Evolutionary conservation across 192 early-diverging fungal species (phyloP).

Genomic region (Backusella tarrabulga): DNA sequence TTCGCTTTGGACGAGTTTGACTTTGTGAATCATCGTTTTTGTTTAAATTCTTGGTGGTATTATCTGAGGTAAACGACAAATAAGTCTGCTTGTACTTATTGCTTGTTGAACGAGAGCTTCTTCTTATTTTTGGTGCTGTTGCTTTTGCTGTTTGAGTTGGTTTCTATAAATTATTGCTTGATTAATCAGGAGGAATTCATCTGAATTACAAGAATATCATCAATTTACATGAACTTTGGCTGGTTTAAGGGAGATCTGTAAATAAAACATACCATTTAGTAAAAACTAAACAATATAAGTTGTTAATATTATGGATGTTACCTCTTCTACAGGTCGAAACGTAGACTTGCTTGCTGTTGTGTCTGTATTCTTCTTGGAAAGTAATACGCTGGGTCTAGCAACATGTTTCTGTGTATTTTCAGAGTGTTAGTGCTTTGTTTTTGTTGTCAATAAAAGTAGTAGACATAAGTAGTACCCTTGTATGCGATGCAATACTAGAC

Average conservation of each 20-base stretch:
- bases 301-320: neutral
- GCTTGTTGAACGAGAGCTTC: neutral
- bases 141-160: neutral
- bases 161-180: neutral
- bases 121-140: neutral
- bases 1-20: neutral
- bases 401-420: neutral
- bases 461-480: neutral
- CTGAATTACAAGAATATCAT: neutral
- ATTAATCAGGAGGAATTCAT: neutral
- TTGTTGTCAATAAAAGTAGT: neutral
- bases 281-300: neutral
- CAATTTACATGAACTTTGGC: neutral
- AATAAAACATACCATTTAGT: neutral
- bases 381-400: neutral
- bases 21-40: neutral
- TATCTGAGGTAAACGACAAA: neutral
- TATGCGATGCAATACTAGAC: neutral
- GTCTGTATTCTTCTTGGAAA: neutral
- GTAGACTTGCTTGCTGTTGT: neutral
- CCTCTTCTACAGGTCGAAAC: conserved; percentile 10
- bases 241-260: neutral
- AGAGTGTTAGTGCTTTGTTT: neutral
- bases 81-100: neutral
- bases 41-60: neutral